Base-by-base conservation (phyloP, 805 yeast species). In the Jamesozyma jinghongensis region DNA sequence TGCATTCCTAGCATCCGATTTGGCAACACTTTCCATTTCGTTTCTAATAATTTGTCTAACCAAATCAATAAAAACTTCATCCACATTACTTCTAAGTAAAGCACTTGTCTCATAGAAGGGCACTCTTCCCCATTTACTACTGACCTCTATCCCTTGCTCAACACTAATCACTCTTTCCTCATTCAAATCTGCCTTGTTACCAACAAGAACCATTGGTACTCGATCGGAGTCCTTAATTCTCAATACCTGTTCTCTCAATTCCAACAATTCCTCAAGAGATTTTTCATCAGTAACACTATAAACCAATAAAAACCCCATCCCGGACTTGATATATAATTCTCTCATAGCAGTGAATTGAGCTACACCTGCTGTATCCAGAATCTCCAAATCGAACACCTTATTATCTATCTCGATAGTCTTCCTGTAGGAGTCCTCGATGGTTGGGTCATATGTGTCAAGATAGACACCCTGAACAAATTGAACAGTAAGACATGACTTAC, bases 261-360 rank as follows among this genome's bases (percentile, higher is more conserved):
- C 83, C 53, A 81, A 63, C 46, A 90, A 67, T 62, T 87, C 96
- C 46, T 80, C 73, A 45, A 88, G 66, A 3, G 96, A 81, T 49
- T 76, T 73, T 49, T 79, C 73, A 46, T 84, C 84, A 36, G 86
- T 84, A 48, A 87, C 82, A 27, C 88, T 77, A 61, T 90, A 90
- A 2, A 86, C 95, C 39, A 90, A 70, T 38, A 92, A 61, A 56
- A 90, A 90, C 4, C 96, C 97, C 55, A 82, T 84, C 10, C 97
- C 95, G 36, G 86, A 79, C 51, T 85, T 85, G 56, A 84, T 84
- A 57, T 84, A 84, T 37, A 84, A 62, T 57, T 88, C 96, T 49
- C 97, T 68, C 95, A 90, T 86, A 8, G 96, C 95, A 0, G 95
- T 85, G 67, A 86, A 90, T 64, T 88, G 97, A 18, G 95, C 95